These are phyloP conservation scores for Lophiotrema nucula DNA, from an alignment of 495 filamentous ascomycete species.

Conservation along the genomic window DNA sequence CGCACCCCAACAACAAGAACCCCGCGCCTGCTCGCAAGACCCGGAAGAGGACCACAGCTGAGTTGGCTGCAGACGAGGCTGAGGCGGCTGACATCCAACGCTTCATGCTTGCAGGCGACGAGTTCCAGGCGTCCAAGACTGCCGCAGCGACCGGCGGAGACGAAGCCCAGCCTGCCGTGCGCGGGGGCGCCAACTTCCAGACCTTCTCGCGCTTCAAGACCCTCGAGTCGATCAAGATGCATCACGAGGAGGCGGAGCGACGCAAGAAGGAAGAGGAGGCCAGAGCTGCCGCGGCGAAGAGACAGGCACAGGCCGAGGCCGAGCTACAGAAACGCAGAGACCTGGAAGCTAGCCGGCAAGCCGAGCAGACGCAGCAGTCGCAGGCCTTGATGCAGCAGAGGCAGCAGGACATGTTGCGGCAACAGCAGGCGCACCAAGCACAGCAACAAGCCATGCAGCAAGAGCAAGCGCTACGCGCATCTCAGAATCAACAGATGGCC, in stretches of 20 bases:
- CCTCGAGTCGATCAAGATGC: constrained; percentile 76
- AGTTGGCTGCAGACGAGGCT: constrained; percentile 91
- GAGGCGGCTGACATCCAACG: constrained; percentile 82
- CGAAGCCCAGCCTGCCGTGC: constrained; percentile 57
- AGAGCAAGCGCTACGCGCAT: constrained; percentile 28
- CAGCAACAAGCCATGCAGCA: constrained; percentile 42
- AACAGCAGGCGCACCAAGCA: constrained; percentile 35
- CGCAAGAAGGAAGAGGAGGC: constrained; percentile 62
- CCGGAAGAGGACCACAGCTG: constrained; percentile 89
- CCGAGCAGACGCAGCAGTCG: constrained; percentile 11
- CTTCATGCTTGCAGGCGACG: constrained; percentile 92
- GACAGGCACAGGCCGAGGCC: constrained; percentile 44
- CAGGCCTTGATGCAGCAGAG: constrained; percentile 27
- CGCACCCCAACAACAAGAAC: constrained; percentile 71
- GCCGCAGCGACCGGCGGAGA: constrained; percentile 61
- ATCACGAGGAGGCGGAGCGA: constrained; percentile 70
- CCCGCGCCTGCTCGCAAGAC: constrained; percentile 79
- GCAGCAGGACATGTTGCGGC: constrained; percentile 41
- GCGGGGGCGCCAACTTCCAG: constrained; percentile 71
- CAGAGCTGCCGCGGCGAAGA: constrained; percentile 47
- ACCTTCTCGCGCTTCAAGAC: constrained; percentile 89
- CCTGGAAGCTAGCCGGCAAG: constrained; percentile 17
- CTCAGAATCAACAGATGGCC: constrained; percentile 43
- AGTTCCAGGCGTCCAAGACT: constrained; percentile 64
- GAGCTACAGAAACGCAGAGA: constrained; percentile 30